Evolutionary conservation across 2,329 filamentous ascomycete genomes (phyloP).

Genomic region (Fusarium keratoplasticum): DNA sequence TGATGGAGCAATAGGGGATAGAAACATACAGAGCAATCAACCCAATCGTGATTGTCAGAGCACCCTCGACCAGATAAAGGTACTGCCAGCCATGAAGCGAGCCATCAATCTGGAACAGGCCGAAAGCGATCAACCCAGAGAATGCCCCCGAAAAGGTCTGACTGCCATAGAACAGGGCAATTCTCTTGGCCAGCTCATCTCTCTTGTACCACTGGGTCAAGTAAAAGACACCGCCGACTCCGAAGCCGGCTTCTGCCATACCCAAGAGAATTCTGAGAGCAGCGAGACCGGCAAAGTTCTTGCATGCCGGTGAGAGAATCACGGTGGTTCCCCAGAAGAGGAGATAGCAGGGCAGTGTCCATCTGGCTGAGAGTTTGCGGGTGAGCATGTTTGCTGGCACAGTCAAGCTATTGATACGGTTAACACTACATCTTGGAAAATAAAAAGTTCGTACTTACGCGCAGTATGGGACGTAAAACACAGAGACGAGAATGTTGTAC

Average conservation of each 20-base stretch:
- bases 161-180: background rate
- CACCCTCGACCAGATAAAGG: background rate
- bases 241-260: background rate
- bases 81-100: background rate
- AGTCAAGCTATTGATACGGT: background rate
- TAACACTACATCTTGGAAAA: background rate
- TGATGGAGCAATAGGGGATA: background rate
- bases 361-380: background rate
- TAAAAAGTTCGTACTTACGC: background rate
- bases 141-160: background rate
- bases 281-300: background rate
- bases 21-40: background rate
- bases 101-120: background rate
- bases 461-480: background rate
- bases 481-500: background rate
- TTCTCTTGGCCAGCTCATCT: background rate
- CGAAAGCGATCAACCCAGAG: background rate
- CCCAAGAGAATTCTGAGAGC: background rate
- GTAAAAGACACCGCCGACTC: background rate
- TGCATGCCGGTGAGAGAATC: background rate
- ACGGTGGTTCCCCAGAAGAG: constrained; percentile 5
- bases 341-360: background rate
- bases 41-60: background rate
- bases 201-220: background rate
- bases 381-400: constrained; percentile 4